A percentile compares a stretch with the other conserved stretches of the same genome.
phyloP scores from a whole-genome alignment of 2,329 filamentous ascomycete genomes.

The Ophiostoma sp. region DNA sequence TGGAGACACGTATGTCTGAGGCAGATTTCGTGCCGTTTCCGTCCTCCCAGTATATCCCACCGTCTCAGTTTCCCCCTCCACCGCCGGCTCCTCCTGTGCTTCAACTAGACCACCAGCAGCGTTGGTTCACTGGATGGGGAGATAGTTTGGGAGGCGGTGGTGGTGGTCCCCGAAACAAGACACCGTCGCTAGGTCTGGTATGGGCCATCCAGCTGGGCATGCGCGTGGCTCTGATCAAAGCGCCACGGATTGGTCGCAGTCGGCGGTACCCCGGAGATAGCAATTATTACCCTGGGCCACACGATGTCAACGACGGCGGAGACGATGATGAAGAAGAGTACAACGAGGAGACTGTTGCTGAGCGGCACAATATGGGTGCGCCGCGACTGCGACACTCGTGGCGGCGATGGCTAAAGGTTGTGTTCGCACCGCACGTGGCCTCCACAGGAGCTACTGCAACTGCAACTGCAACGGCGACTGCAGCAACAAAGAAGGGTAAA shows the following conservation, averaged over 20 bases:
- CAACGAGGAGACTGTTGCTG: constrained; percentile 33
- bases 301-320: constrained; percentile 22
- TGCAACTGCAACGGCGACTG: neutral
- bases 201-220: constrained; percentile 87
- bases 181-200: constrained; percentile 77
- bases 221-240: constrained; percentile 74
- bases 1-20: neutral
- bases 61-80: constrained; percentile 26
- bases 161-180: constrained; percentile 56
- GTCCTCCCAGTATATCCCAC: constrained; percentile 27
- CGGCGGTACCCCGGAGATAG: constrained; percentile 34
- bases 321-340: constrained; percentile 21
- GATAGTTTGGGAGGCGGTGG: constrained; percentile 48
- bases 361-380: constrained; percentile 36
- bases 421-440: constrained; percentile 74
- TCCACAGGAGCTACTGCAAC: constrained; percentile 38
- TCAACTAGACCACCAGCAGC: constrained; percentile 79
- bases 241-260: constrained; percentile 41
- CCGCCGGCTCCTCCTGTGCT: constrained; percentile 47
- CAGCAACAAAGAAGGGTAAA: neutral
- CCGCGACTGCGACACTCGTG: constrained; percentile 39
- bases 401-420: constrained; percentile 77
- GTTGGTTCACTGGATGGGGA: constrained; percentile 95
- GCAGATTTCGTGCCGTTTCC: neutral
- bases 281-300: constrained; percentile 34